phyloP scores from a whole-genome alignment of 2,329 filamentous ascomycete genomes.

The Aspergillus brasiliensis region DNA sequence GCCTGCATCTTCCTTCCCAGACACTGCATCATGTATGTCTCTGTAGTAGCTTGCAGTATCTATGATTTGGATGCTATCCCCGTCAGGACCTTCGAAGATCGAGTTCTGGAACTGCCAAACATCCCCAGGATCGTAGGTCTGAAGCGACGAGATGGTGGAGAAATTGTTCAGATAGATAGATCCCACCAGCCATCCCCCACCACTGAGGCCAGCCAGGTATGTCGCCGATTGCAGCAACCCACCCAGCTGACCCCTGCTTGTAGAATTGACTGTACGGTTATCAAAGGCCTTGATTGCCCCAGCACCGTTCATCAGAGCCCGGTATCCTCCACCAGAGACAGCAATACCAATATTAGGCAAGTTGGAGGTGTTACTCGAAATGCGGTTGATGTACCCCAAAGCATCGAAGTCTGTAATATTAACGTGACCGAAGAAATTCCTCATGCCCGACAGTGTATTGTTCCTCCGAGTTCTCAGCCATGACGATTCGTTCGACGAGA shows the following conservation, averaged over 20 bases:
- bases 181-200: constrained; percentile 83
- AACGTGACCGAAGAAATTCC: constrained; percentile 69
- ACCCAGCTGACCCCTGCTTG: constrained; percentile 67
- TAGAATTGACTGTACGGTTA: constrained; percentile 65
- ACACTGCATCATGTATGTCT: constrained; percentile 60
- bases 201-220: constrained; percentile 78
- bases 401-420: constrained; percentile 79
- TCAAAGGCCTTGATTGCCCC: constrained; percentile 81
- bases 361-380: constrained; percentile 57
- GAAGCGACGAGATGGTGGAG: constrained; percentile 55
- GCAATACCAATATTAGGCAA: constrained; percentile 74
- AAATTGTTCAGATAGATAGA: constrained; percentile 79
- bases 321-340: constrained; percentile 80
- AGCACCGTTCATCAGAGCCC: constrained; percentile 79
- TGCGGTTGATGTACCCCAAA: constrained; percentile 66
- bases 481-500: constrained; percentile 70
- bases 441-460: constrained; percentile 73
- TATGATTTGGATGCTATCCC: constrained; percentile 41
- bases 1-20: constrained; percentile 63
- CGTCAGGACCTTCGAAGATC: constrained; percentile 52
- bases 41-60: constrained; percentile 64
- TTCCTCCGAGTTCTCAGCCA: constrained; percentile 75
- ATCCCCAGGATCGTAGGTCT: constrained; percentile 24
- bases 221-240: constrained; percentile 80
- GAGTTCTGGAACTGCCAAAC: constrained; percentile 36